Conservation (phyloP, 768 basidiomycete genomes). For the Mycena capillaripes region DNA sequence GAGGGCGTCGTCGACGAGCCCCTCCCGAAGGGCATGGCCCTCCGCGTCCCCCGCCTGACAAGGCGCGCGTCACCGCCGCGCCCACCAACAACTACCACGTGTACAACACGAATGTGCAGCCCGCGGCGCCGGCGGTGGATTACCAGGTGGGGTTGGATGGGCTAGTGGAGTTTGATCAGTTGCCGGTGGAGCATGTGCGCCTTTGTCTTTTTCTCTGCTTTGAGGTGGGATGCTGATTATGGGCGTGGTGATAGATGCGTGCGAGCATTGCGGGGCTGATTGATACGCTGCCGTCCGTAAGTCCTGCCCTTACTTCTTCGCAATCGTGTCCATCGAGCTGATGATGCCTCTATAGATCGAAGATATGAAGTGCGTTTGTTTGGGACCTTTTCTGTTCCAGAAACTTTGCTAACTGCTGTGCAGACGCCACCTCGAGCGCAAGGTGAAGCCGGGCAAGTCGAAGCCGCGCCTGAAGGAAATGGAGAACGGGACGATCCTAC, state of each 20-base stretch:
- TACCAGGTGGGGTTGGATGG: slow-evolving; percentile 22
- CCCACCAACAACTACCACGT: neutral
- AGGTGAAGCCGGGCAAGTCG: slow-evolving; percentile 61
- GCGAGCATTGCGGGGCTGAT: slow-evolving; percentile 33
- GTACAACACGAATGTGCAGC: neutral
- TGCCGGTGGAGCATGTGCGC: slow-evolving; percentile 31
- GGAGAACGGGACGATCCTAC: slow-evolving; percentile 56
- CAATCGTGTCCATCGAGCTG: neutral
- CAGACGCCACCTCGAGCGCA: slow-evolving; percentile 48
- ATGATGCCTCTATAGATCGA: slow-evolving; percentile 2
- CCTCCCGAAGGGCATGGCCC: slow-evolving; percentile 70
- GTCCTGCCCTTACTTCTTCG: neutral
- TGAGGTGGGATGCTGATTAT: neutral
- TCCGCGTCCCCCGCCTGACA: slow-evolving; percentile 63
- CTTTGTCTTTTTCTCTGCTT: neutral
- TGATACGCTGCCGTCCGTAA: slow-evolving; percentile 50
- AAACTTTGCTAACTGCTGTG: neutral
- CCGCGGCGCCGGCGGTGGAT: neutral
- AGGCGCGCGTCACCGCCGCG: slow-evolving; percentile 10
- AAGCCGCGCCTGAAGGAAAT: slow-evolving; percentile 70
- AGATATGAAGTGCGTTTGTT: slow-evolving; percentile 20
- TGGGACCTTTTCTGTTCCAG: neutral
- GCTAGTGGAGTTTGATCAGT: slow-evolving; percentile 33
- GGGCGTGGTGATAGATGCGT: slow-evolving; percentile 34
- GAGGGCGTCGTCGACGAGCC: slow-evolving; percentile 70